Conservation (phyloP, 1,139 yeast species). For the Nakaseomyces sp. region DNA sequence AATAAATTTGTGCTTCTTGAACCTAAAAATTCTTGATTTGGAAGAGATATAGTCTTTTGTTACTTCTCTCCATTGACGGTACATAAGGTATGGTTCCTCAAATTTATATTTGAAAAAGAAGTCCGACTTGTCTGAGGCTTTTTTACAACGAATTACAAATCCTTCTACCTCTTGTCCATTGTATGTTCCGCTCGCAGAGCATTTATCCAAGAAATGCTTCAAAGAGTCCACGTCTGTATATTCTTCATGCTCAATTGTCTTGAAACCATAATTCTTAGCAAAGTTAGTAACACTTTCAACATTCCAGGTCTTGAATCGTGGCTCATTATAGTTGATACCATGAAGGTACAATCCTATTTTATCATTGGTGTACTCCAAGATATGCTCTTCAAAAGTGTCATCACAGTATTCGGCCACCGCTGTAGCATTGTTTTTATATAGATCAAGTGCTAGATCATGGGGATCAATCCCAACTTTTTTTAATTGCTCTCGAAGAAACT, state of each 20-base stretch:
- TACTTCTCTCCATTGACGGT: slow-evolving; percentile 83
- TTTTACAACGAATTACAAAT: slow-evolving; percentile 67
- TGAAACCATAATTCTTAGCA: slow-evolving; percentile 68
- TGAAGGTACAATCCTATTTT: slow-evolving; percentile 78
- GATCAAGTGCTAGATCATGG: slow-evolving; percentile 45
- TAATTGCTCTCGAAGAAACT: slow-evolving; percentile 49
- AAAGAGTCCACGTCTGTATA: slow-evolving; percentile 38
- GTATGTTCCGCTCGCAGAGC: slow-evolving; percentile 63
- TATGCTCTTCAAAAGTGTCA: slow-evolving; percentile 90
- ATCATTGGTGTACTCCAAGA: slow-evolving; percentile 59
- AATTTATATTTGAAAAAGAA: slow-evolving; percentile 86
- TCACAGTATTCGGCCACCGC: slow-evolving; percentile 93
- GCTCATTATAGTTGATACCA: slow-evolving; percentile 68
- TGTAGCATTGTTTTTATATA: slow-evolving; percentile 51
- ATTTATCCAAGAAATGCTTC: slow-evolving; percentile 44
- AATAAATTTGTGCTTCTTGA: slow-evolving; percentile 47
- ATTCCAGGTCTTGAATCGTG: slow-evolving; percentile 55
- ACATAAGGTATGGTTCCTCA: slow-evolving; percentile 88
- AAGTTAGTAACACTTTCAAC: slow-evolving; percentile 51
- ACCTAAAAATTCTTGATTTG: slow-evolving; percentile 39
- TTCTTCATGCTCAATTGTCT: slow-evolving; percentile 40
- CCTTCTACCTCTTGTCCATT: slow-evolving; percentile 78
- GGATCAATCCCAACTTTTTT: slow-evolving; percentile 34
- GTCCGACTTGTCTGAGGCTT: slow-evolving; percentile 35
- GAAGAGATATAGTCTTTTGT: slow-evolving; percentile 52